Evolutionary conservation across 495 filamentous ascomycete species (phyloP).

Genomic region (Podospora pseudoanserina): DNA sequence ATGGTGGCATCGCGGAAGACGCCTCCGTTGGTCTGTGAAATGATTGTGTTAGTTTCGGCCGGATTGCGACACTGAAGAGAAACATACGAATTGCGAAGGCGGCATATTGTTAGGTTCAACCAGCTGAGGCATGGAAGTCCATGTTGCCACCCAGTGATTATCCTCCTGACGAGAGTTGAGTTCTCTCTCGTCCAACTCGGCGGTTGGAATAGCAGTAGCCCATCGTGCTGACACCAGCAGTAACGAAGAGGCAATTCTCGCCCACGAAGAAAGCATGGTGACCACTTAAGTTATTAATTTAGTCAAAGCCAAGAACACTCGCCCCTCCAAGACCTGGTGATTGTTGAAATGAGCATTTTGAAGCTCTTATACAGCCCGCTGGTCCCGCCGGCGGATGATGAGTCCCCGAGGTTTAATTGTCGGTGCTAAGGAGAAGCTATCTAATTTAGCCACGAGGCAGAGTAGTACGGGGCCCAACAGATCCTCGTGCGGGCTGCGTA

Average conservation of each 20-base stretch:
- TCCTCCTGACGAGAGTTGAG: conserved; percentile 11
- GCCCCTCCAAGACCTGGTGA: neutral
- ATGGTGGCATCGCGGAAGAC: conserved; percentile 55
- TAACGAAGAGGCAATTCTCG: conserved; percentile 9
- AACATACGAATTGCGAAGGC: conserved; percentile 55
- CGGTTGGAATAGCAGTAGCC: conserved; percentile 10
- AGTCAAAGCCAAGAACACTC: neutral
- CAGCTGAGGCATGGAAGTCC: conserved; percentile 65
- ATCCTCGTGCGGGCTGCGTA: neutral
- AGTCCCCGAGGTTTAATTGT: conserved; percentile 24
- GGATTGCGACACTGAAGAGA: neutral
- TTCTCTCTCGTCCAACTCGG: neutral
- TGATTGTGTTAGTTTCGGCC: neutral
- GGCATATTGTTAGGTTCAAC: conserved; percentile 62
- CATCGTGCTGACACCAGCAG: conserved; percentile 10
- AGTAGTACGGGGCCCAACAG: neutral
- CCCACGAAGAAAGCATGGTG: conserved; percentile 12
- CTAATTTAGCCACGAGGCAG: conserved; percentile 26
- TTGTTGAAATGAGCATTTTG: neutral
- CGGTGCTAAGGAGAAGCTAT: conserved; percentile 3
- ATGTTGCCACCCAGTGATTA: conserved; percentile 61
- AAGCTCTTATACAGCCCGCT: conserved; percentile 5
- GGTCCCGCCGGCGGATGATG: conserved; percentile 19
- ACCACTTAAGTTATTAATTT: neutral
- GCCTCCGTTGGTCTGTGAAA: conserved; percentile 21